These are phyloP conservation scores for Quercus dentata DNA, from an alignment of 306 rosid genomes.

Conservation along the genomic window DNA sequence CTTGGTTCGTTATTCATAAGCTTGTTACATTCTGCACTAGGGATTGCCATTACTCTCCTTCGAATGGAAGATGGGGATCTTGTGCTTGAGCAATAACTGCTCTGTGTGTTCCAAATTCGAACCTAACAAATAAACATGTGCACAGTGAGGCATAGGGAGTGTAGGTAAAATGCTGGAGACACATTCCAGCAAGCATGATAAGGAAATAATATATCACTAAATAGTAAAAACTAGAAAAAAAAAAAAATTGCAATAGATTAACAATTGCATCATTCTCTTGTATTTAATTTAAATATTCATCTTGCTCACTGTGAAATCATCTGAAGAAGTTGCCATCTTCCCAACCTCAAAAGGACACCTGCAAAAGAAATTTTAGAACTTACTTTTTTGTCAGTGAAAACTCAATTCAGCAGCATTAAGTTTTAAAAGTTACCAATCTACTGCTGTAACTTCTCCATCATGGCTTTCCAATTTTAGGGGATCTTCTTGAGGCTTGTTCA, in stretches of 20 bases:
- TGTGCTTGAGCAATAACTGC: conserved; percentile 25
- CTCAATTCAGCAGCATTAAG: conserved; percentile 14
- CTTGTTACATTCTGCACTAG: conserved; percentile 44
- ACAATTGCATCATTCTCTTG: not conserved
- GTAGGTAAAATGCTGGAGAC: conserved; percentile 10
- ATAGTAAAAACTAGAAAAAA: not conserved
- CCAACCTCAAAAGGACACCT: conserved; percentile 78
- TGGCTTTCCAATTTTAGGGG: conserved; percentile 64
- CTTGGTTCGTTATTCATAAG: conserved; percentile 34
- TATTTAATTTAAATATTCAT: not conserved
- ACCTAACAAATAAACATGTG: conserved; percentile 38
- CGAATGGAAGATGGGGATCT: conserved; percentile 49
- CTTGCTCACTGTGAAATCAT: conserved; percentile 76
- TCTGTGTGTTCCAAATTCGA: conserved; percentile 62
- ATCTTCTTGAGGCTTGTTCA: conserved; percentile 55
- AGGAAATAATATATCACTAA: not conserved
- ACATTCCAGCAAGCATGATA: not conserved
- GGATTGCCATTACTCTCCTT: conserved; percentile 82
- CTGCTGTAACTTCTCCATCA: conserved; percentile 81
- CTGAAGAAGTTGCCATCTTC: conserved; percentile 81
- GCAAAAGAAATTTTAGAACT: conserved; percentile 11
- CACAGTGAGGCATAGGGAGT: not conserved
- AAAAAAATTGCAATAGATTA: not conserved
- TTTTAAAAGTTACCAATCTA: conserved; percentile 63
- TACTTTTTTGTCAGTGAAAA: not conserved